phyloP scores from a whole-genome alignment of 345 rosid genomes.

The Salix udensis region DNA sequence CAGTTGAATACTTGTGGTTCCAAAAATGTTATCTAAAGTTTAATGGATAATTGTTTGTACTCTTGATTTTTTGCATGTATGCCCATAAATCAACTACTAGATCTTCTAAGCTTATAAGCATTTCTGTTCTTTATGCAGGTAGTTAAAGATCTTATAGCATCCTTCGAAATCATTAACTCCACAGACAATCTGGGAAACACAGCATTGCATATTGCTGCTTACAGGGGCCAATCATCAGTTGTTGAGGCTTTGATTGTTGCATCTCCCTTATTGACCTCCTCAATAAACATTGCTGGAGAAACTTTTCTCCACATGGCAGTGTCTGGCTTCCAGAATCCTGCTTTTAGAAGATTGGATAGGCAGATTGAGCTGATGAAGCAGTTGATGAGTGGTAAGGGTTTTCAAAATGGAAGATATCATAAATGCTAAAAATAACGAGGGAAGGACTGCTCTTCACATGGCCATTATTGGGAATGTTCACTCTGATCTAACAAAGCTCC shows the following conservation, averaged over 20 bases:
- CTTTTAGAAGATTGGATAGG: constrained; percentile 68
- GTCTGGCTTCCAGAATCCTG: constrained; percentile 68
- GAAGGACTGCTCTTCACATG: constrained; percentile 79
- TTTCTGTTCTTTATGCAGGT: constrained; percentile 39
- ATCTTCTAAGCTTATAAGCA: neutral
- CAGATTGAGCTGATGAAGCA: constrained; percentile 68
- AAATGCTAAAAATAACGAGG: constrained; percentile 55
- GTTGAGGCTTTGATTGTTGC: constrained; percentile 52
- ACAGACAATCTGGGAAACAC: constrained; percentile 66
- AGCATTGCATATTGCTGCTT: constrained; percentile 70
- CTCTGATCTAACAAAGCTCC: constrained; percentile 56
- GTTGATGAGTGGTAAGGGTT: constrained; percentile 33
- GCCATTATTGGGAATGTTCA: constrained; percentile 69
- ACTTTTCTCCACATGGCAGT: constrained; percentile 75
- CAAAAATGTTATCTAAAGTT: too few species aligned
- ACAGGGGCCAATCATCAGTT: constrained; percentile 61
- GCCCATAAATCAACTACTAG: neutral
- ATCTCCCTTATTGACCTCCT: constrained; percentile 49
- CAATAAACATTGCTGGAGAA: constrained; percentile 61
- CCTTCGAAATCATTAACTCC: constrained; percentile 43
- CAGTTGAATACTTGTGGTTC: too few species aligned
- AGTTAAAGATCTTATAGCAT: constrained; percentile 50
- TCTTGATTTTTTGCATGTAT: too few species aligned
- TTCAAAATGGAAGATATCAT: constrained; percentile 40
- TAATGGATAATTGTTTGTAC: too few species aligned